Percentiles rank a stretch among this genome's conserved stretches.
phyloP scores from a whole-genome alignment of 2,329 filamentous ascomycete genomes.

The Aphanoascus verrucosus region DNA sequence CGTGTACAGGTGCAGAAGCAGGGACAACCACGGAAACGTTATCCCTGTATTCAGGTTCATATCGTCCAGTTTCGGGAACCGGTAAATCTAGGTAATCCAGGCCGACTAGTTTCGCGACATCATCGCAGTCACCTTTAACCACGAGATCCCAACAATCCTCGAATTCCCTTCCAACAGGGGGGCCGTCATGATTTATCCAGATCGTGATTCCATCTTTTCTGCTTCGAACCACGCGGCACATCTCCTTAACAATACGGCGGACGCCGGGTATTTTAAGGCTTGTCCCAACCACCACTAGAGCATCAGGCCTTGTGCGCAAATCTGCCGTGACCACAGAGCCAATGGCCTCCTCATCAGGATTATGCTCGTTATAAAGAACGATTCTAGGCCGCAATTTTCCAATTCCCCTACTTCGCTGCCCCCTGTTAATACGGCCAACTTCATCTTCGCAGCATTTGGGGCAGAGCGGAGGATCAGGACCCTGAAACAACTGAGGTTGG shows the following conservation, averaged over 20 bases:
- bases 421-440: conserved; percentile 61
- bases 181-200: conserved; percentile 87
- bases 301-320: conserved; percentile 73
- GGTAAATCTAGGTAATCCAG: conserved; percentile 47
- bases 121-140: conserved; percentile 76
- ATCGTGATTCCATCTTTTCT: conserved; percentile 69
- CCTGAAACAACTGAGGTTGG: conserved; percentile 67
- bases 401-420: conserved; percentile 87
- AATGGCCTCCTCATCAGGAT: conserved; percentile 93
- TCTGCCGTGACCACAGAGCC: conserved; percentile 81
- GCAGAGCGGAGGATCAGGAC: conserved; percentile 74
- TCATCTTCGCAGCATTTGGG: conserved; percentile 63
- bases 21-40: conserved; percentile 33
- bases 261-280: conserved; percentile 93
- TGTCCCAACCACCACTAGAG: conserved; percentile 87
- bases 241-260: conserved; percentile 74
- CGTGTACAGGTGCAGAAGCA: conserved; percentile 29
- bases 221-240: conserved; percentile 78
- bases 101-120: conserved; percentile 64
- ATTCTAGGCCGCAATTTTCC: conserved; percentile 83
- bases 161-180: conserved; percentile 71
- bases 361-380: conserved; percentile 94
- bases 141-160: conserved; percentile 91
- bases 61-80: conserved; percentile 35
- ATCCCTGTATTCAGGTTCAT: conserved; percentile 30